Evolutionary conservation across 1,284 basidiomycete genomes (phyloP), one percentile per base, ranked within the genome.

Genomic region (Puccinia polysora): DNA sequence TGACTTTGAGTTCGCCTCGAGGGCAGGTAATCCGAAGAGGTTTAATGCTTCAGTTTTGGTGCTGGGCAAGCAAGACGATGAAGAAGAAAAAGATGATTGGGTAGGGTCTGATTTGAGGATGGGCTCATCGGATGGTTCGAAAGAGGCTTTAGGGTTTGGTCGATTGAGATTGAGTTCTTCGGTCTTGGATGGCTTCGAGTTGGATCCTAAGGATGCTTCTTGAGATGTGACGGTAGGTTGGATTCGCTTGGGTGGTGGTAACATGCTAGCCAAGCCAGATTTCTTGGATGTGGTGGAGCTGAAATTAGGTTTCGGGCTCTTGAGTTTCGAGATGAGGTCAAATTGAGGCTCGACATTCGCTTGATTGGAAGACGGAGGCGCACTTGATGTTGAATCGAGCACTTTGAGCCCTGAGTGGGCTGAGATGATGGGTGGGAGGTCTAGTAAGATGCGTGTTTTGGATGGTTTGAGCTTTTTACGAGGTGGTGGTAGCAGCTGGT

Each of bases 171-270:
- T 10, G 25, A 30, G n/a, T 36, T 59, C 30, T 18, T n/a, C 10
- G 15, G 56, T 36, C n/a, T 18, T 15, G 20, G 23, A 25, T 36
- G 32, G 56, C 25, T 6, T n/a, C 2, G 32, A n/a, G 30, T 34
- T 36, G 6, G 7, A 20, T 4, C 15, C 32, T 14, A 14, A 14
- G 4, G 23, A 23, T 23, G 23, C 23, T 55, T 15, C 25, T 55
- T n/a, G n/a, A n/a, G n/a, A n/a, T n/a, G n/a, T n/a, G n/a, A n/a
- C 45, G 20, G 20, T n/a, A 8, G 10, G 50, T 36, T 60, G 67
- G 56, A 52, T 45, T 28, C 40, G 67, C 36, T 71, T 71, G 6
- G 68, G 68, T 18, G 56, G 58, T 4, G 68, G 68, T 6, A 71
- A 20, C 14, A 71, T n/a, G 56, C 55, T 58, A 34, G 68, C 68